phyloP scores from a whole-genome alignment of 2,329 filamentous ascomycete genomes.

The Acephala macrosclerotiorum region DNA sequence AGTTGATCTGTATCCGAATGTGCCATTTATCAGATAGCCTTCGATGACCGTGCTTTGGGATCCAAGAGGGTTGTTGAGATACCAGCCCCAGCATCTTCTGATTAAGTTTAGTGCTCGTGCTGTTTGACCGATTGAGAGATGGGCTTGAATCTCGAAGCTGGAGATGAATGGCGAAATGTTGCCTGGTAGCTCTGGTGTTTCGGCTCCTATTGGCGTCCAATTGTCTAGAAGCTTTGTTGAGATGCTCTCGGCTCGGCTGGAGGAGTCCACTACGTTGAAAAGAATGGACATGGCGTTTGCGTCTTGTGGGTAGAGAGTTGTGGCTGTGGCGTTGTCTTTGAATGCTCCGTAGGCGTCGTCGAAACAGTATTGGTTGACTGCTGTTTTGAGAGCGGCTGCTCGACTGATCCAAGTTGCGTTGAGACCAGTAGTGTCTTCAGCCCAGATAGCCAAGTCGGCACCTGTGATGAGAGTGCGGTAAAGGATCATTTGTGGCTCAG shows the following conservation, averaged over 20 bases:
- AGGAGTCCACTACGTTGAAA: slow-evolving; percentile 31
- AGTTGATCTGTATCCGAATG: slow-evolving; percentile 61
- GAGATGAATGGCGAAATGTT: slow-evolving; percentile 67
- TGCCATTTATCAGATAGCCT: slow-evolving; percentile 62
- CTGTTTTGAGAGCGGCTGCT: slow-evolving; percentile 29
- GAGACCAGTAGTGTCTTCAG: slow-evolving; percentile 39
- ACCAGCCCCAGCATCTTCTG: slow-evolving; percentile 67
- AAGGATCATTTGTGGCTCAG: slow-evolving; percentile 40
- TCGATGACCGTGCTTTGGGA: slow-evolving; percentile 65
- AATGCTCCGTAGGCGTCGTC: slow-evolving; percentile 35
- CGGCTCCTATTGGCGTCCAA: slow-evolving; percentile 63
- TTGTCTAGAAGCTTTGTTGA: slow-evolving; percentile 50
- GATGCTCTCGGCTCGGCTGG: slow-evolving; percentile 37
- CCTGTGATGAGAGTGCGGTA: slow-evolving; percentile 58
- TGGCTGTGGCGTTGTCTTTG: slow-evolving; percentile 54
- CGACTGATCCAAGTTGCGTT: slow-evolving; percentile 30
- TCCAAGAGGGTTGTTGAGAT: slow-evolving; percentile 62
- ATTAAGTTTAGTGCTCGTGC: slow-evolving; percentile 62
- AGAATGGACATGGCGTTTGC: slow-evolving; percentile 63
- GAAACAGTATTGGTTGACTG: slow-evolving; percentile 36
- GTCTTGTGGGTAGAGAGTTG: slow-evolving; percentile 64
- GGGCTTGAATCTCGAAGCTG: slow-evolving; percentile 64
- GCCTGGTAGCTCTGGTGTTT: slow-evolving; percentile 61
- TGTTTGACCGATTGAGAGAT: slow-evolving; percentile 56
- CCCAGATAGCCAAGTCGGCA: slow-evolving; percentile 53